Evolutionary conservation across 495 filamentous ascomycete genomes (phyloP).

Genomic region (Sporormia fimetaria): DNA sequence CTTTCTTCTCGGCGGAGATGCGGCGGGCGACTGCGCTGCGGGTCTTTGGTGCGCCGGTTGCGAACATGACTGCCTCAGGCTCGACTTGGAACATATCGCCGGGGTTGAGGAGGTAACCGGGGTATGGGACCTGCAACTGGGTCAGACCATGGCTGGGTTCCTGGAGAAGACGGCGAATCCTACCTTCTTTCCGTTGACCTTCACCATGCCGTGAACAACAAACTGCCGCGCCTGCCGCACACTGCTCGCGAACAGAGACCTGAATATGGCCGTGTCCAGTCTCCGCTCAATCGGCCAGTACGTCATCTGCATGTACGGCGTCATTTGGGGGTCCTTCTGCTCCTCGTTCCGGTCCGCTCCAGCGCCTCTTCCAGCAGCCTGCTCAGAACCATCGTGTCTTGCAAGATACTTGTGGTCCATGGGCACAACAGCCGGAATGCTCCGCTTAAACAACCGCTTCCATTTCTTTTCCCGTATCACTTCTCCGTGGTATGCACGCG

Average conservation of each 20-base stretch:
- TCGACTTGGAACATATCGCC: constrained; percentile 97
- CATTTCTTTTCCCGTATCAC: constrained; percentile 82
- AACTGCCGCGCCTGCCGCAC: constrained; percentile 91
- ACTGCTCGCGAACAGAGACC: constrained; percentile 88
- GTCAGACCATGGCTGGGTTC: background rate
- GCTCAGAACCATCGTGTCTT: constrained; percentile 61
- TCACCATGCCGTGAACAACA: constrained; percentile 82
- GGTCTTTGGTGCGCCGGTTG: constrained; percentile 64
- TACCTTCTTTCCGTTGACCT: constrained; percentile 93
- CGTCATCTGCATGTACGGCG: constrained; percentile 85
- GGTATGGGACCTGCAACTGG: constrained; percentile 64
- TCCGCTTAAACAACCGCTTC: constrained; percentile 78
- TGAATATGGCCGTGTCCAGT: constrained; percentile 82
- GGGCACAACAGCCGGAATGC: constrained; percentile 64
- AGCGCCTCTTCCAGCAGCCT: constrained; percentile 70
- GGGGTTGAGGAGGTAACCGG: constrained; percentile 90
- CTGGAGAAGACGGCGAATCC: background rate
- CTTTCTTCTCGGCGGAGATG: constrained; percentile 3
- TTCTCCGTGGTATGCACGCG: constrained; percentile 87
- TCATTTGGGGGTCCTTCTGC: constrained; percentile 31
- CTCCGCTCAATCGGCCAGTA: constrained; percentile 84
- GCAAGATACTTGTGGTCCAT: constrained; percentile 76
- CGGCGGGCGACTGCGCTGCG: constrained; percentile 32
- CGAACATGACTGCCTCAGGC: constrained; percentile 71
- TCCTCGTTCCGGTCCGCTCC: constrained; percentile 37